Conservation (phyloP, 129 eudicot genomes). For the Pulicaria dysenterica region DNA sequence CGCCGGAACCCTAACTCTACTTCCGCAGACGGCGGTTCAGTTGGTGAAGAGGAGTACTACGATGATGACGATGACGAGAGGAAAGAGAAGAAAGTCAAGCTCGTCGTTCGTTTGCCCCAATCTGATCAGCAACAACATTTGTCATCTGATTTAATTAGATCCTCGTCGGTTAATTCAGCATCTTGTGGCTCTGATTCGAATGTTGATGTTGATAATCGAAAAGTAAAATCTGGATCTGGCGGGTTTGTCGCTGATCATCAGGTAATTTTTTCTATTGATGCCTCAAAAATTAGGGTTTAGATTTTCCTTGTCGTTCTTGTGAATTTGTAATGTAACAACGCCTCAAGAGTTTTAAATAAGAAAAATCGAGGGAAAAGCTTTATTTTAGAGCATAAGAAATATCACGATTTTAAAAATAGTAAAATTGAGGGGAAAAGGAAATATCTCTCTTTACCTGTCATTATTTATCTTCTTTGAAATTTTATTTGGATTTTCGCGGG, state of each 20-base stretch:
- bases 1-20: conserved; percentile 72
- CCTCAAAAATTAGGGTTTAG: conserved; percentile 30
- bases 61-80: conserved; percentile 94
- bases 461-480: conserved; percentile 26
- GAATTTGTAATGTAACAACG: background rate
- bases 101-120: conserved; percentile 63
- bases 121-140: conserved; percentile 39
- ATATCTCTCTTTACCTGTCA: conserved; percentile 19
- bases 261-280: conserved; percentile 35
- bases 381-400: conserved; percentile 13
- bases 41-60: conserved; percentile 39
- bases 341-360: conserved; percentile 1
- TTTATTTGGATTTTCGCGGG: conserved; percentile 43
- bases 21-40: conserved; percentile 39
- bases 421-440: conserved; percentile 24
- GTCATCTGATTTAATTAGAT: conserved; percentile 35
- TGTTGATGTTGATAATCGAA: conserved; percentile 46
- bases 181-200: conserved; percentile 48
- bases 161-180: conserved; percentile 43
- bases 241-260: conserved; percentile 37
- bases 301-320: background rate
- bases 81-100: conserved; percentile 74
- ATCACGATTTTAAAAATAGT: conserved; percentile 20
- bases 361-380: conserved; percentile 34
- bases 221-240: conserved; percentile 61